phyloP scores from a whole-genome alignment of 805 yeast genomes.

The Candida sanyiensis region DNA sequence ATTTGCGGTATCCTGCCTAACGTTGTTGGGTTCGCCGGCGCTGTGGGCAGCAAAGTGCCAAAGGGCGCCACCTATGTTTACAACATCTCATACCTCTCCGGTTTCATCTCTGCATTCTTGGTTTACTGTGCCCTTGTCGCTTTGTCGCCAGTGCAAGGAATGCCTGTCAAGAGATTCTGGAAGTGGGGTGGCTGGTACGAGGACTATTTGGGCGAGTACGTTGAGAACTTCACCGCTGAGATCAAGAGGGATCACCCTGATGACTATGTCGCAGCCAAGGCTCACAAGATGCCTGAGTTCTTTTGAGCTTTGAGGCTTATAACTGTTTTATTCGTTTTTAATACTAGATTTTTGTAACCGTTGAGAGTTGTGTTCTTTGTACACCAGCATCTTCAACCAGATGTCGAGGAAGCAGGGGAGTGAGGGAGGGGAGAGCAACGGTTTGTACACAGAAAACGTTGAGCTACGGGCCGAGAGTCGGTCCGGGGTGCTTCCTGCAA shows the following conservation, averaged over 20 bases:
- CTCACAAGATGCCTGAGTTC: slow-evolving; percentile 2
- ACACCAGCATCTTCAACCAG: no score
- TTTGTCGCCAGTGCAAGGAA: slow-evolving; percentile 47
- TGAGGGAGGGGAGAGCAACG: no score
- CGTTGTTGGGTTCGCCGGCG: slow-evolving; percentile 83
- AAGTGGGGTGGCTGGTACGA: slow-evolving; percentile 47
- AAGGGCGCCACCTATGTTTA: slow-evolving; percentile 71
- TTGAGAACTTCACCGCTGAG: slow-evolving; percentile 14
- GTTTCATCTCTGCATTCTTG: slow-evolving; percentile 54
- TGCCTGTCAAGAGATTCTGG: slow-evolving; percentile 35
- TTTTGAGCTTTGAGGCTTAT: neutral
- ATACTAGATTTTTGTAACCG: no score
- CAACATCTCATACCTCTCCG: slow-evolving; percentile 70
- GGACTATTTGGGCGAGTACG: slow-evolving; percentile 11
- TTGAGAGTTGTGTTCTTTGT: no score
- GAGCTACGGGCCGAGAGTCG: no score
- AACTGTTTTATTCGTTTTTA: neutral
- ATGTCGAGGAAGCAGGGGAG: no score
- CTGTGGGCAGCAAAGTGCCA: slow-evolving; percentile 73
- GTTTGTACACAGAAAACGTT: no score
- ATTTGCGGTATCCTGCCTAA: slow-evolving; percentile 77
- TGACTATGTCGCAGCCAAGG: slow-evolving; percentile 12
- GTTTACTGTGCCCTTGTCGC: slow-evolving; percentile 49
- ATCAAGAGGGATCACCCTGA: slow-evolving; percentile 19
- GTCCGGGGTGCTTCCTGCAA: no score